These are phyloP conservation scores for Acacia pycnantha DNA, from an alignment of 331 rosid genomes.

Conservation along the genomic window DNA sequence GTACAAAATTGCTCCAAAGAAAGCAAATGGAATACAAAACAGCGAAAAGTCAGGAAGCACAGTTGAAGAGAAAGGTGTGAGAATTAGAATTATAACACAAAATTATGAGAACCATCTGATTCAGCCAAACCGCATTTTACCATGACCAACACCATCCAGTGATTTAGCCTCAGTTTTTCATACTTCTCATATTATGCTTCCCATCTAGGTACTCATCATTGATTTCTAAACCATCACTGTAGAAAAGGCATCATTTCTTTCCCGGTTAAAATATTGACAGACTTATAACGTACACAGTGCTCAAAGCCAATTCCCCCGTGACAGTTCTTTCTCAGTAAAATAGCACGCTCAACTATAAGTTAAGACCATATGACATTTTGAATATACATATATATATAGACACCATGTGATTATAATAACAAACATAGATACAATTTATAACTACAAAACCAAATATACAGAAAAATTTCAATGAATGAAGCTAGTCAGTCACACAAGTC, in stretches of 20 bases:
- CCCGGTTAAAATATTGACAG: not conserved
- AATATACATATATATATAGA: not conserved
- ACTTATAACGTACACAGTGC: not conserved
- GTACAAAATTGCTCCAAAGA: not conserved
- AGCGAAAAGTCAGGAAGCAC: not conserved
- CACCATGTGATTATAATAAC: not conserved
- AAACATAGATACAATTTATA: not conserved
- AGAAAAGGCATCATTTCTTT: not conserved
- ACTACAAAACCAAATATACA: not conserved
- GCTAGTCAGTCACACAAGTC: not conserved
- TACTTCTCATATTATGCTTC: not conserved
- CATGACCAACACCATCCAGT: not conserved
- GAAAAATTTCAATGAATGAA: not conserved
- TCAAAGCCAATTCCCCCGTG: not conserved
- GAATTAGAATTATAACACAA: not conserved
- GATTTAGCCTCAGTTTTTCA: not conserved
- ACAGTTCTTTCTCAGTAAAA: not conserved
- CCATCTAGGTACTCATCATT: not conserved
- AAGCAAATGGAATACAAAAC: not conserved
- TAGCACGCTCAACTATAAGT: not conserved
- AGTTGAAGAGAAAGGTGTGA: not conserved
- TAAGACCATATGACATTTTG: not conserved
- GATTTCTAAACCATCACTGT: not conserved
- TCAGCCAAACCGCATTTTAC: not conserved
- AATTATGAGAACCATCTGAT: not conserved